A percentile compares a stretch with the other conserved stretches of the same genome.
Evolutionary conservation across 345 rosid genomes (phyloP).

Genomic region (Salix dunnii): DNA sequence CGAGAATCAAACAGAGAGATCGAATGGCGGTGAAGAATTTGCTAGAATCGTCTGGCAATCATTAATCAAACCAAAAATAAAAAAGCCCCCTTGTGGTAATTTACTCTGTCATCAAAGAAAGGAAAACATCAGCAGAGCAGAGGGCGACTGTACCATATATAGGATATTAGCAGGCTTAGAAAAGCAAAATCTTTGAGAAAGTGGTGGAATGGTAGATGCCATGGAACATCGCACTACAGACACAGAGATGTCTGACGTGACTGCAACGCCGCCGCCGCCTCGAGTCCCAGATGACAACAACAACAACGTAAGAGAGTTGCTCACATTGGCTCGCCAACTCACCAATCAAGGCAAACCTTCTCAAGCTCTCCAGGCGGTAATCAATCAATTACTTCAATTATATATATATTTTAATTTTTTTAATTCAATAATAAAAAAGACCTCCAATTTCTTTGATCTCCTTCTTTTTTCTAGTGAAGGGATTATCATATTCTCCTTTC

Average conservation of each 20-base stretch:
- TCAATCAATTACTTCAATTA: background rate
- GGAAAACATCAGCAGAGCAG: background rate
- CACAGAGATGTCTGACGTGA: slow-evolving; percentile 33
- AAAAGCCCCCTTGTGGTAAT: too few species aligned
- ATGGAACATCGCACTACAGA: slow-evolving; percentile 36
- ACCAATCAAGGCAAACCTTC: slow-evolving; percentile 75
- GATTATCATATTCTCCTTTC: background rate
- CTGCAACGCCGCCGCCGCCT: slow-evolving; percentile 7
- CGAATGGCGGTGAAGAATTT: slow-evolving; percentile 4
- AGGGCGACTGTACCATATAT: background rate
- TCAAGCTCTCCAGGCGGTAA: slow-evolving; percentile 89
- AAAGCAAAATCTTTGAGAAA: background rate
- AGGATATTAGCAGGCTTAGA: background rate
- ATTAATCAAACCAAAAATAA: background rate
- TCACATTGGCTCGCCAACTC: slow-evolving; percentile 65
- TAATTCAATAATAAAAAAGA: too few species aligned
- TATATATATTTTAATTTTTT: too few species aligned
- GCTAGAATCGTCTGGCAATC: slow-evolving; percentile 23
- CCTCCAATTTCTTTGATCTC: background rate
- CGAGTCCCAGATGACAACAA: slow-evolving; percentile 14
- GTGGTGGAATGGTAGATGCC: slow-evolving; percentile 22
- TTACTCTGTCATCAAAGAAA: background rate
- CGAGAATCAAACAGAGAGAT: background rate
- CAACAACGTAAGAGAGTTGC: slow-evolving; percentile 38
- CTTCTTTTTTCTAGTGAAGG: background rate